These are phyloP conservation scores for Fagus sylvatica DNA, from an alignment of 306 rosid genomes.

Conservation along the genomic window DNA sequence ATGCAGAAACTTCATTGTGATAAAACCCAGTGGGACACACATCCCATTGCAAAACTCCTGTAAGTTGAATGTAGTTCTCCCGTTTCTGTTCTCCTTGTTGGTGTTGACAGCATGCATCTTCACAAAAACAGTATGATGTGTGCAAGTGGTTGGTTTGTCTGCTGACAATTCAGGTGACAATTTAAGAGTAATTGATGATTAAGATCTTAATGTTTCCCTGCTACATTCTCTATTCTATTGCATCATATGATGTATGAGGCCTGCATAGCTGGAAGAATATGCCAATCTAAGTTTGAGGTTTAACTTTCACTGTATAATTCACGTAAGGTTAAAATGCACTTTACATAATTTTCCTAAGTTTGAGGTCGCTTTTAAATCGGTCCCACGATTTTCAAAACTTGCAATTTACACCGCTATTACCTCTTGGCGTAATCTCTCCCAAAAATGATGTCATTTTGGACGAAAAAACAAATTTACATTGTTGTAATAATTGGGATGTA, in stretches of 20 bases:
- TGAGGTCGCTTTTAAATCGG: no score
- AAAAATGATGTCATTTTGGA: no score
- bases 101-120: not conserved
- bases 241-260: not conserved
- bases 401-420: no score
- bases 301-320: not conserved
- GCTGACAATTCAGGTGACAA: not conserved
- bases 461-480: no score
- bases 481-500: no score
- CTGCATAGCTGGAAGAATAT: not conserved
- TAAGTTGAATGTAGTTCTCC: not conserved
- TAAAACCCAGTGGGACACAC: not conserved
- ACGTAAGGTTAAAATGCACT: not conserved
- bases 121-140: not conserved
- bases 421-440: no score
- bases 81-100: not conserved
- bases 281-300: not conserved
- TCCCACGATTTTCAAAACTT: no score
- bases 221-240: not conserved
- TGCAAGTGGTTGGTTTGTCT: not conserved
- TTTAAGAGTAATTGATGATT: not conserved
- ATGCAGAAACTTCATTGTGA: not conserved
- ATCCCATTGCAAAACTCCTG: not conserved
- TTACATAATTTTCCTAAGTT: no score
- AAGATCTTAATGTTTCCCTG: no score